Evolutionary conservation across 1,139 yeast genomes (phyloP).

Genomic region (Scheffersomyces titani): DNA sequence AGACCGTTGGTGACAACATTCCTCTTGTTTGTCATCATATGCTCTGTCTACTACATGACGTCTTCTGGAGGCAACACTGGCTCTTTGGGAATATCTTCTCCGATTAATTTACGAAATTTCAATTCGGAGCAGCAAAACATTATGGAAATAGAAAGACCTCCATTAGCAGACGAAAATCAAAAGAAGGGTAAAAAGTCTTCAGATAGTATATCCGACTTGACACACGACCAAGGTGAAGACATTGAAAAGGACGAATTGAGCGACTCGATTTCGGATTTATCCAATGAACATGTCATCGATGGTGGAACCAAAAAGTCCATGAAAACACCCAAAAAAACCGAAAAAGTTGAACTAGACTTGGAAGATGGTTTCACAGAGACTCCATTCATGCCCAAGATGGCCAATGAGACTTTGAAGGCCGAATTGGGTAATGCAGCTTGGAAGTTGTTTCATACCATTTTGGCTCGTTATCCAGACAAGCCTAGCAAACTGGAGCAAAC

Average conservation of each 20-base stretch:
- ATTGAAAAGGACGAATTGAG: neutral
- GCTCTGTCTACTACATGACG: constrained; percentile 30
- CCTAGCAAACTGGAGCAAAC: constrained; percentile 66
- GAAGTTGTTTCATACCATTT: constrained; percentile 82
- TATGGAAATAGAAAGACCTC: neutral
- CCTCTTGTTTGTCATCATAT: constrained; percentile 21
- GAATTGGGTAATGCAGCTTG: constrained; percentile 88
- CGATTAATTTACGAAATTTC: constrained; percentile 20
- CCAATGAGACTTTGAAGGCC: constrained; percentile 58
- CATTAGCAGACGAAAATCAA: neutral
- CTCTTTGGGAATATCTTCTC: constrained; percentile 26
- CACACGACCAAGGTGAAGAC: constrained; percentile 1
- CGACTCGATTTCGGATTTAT: neutral
- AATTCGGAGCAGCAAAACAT: neutral
- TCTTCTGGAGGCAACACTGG: constrained; percentile 12
- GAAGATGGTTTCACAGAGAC: constrained; percentile 31
- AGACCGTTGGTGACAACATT: constrained; percentile 29
- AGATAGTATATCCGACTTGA: neutral
- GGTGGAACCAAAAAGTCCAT: neutral
- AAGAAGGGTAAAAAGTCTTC: constrained; percentile 1
- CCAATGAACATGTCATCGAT: neutral
- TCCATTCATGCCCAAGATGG: constrained; percentile 90
- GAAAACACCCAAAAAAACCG: neutral
- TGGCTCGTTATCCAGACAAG: constrained; percentile 86
- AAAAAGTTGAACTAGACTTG: neutral